Base-by-base conservation (phyloP, 257 asterid genomes). In the Handroanthus guayacan region DNA sequence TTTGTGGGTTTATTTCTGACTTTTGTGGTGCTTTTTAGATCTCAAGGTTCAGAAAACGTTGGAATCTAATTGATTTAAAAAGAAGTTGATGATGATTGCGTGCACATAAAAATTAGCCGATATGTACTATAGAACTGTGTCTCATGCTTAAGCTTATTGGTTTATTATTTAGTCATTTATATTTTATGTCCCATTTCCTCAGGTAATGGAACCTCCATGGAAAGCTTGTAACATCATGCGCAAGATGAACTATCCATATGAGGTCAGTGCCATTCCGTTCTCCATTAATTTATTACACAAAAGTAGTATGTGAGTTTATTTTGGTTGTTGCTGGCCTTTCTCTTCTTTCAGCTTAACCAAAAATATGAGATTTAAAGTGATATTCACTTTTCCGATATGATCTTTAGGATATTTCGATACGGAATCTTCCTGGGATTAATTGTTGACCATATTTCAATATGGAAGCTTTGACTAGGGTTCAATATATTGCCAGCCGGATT, bases 141-240 rank as follows among this genome's bases (percentile, higher is more conserved):
- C 43, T 75, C 75, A 11, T 75, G 66, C 81, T 38, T 62, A 50
- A 44, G 65, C 50, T 64, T 65, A 58, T 67, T 58, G 57, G 11
- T 71, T 41, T 60, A 50, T 55, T 36, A 31, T 47, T 58, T 62
- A 54, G 31, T 18, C 63, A 43, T 69, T 16, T 77, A 56, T 47
- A 67, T 70, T n/a, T 56, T 52, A 41, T 37, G 3, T 71, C 64
- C 72, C 67, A 67, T 73, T 67, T 84, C 54, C 77, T 78, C 90
- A 95, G 99, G 91, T 95, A 80, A 91, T 95, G 97, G 98, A 92
- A 89, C 97, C 99, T 81, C 98, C 98, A 50, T 95, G 99, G 99
- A 95, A 87, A 86, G 93, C 97, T 51, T 82, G 81, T 75, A 88
- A 88, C 79, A 80, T 95, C 86, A 82, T 95, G 97, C 85, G 88